These are phyloP conservation scores for Erodium moschatum DNA, from an alignment of 441 rosid species.

Conservation along the genomic window DNA sequence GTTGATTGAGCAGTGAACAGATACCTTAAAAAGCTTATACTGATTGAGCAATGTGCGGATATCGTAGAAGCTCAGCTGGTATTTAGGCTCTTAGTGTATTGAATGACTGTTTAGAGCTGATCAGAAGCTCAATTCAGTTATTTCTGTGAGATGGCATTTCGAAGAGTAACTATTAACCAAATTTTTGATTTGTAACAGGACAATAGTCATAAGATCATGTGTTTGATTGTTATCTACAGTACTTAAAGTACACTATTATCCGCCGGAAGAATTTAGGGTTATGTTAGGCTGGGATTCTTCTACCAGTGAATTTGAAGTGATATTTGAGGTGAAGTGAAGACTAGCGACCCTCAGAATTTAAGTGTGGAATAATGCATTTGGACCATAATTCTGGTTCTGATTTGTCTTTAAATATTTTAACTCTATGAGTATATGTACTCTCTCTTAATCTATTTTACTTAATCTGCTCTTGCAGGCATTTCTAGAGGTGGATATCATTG, in stretches of 20 bases:
- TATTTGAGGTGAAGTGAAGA: not conserved
- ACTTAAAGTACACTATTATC: not conserved
- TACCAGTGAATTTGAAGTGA: not conserved
- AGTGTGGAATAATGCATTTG: not conserved
- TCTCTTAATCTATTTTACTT: not conserved
- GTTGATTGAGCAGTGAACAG: not conserved
- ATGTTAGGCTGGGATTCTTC: not conserved
- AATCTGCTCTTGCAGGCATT: constrained; percentile 42
- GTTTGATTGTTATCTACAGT: not conserved
- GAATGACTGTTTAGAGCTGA: not conserved
- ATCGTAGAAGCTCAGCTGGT: not conserved
- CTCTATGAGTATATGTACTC: not conserved
- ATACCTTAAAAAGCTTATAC: not conserved
- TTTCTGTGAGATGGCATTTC: not conserved
- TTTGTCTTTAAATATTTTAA: not conserved
- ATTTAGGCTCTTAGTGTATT: not conserved
- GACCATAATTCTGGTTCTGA: not conserved
- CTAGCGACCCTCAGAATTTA: not conserved
- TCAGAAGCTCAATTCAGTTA: not conserved
- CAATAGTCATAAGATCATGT: not conserved
- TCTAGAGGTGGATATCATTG: constrained; percentile 71
- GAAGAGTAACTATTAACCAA: not conserved
- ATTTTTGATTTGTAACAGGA: not conserved
- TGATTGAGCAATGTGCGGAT: not conserved
- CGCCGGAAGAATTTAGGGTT: not conserved